Evolutionary conservation across 306 rosid species (phyloP), one percentile per base, ranked within the genome.

Genomic region (Inga oerstediana): DNA sequence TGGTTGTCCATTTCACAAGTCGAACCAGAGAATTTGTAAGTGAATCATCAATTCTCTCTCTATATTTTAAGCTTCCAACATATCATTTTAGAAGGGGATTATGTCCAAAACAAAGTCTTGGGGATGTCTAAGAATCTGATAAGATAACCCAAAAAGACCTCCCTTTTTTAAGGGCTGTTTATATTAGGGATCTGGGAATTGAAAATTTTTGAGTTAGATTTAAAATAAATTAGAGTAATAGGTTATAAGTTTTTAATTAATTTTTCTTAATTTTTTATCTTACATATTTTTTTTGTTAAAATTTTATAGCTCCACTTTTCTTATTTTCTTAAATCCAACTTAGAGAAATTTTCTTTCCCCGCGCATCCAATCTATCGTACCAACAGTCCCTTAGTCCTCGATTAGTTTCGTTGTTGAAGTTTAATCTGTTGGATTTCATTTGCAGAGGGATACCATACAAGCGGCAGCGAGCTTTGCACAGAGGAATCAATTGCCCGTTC

Each of bases 1-100:
- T 94, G 92, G 89, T 94, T 70, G 98, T 94, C 78, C 97, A 93
- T 11, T 88, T 91, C 64, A 93, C 97, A 10, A 80, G 91, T 34
- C 86, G 82, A 81, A 93, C 98, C 11, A 88, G 93, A 65, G 86
- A 77, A 84, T 94, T 91, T 84, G 98, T 93, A 77, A 90, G 97
- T 89, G 68, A 62, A 45, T 30, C 7, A 43, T 66, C 5, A 41
- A 44, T 35, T 37, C 8, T 5, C 6, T 4, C 41, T 37, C 7
- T 37, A 37, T 37, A 5, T 37, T 37, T 37, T 37, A 37, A 37
- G 34, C 32, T 62, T 11, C 37, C 27, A 27, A 64, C 66, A 59
- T 2, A 3, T n/a, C 66, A n/a, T 10, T 9, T 59, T 56, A 8
- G 64, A 56, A 56, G 30, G 2, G 61, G 61, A 54, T 54, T 44